Base-by-base conservation (phyloP, 345 rosid genomes). In the Brassica rapa region DNA sequence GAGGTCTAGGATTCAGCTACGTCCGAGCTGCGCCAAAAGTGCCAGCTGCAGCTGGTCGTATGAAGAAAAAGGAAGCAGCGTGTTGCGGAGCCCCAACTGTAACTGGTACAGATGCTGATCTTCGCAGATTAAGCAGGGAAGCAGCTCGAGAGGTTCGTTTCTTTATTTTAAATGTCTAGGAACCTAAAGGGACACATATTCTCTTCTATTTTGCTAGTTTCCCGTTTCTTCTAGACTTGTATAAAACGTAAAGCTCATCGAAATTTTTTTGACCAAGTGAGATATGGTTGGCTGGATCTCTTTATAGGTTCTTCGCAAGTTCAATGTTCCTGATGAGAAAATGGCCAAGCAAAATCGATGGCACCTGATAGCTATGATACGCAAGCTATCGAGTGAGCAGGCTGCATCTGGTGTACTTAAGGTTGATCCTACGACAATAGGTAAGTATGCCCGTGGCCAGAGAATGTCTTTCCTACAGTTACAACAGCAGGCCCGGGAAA, bases 321-420 rank as follows among this genome's bases (percentile, higher is more conserved):
- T 93, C 86, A 89, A 90, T 86, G 94, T 95, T 71, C 88, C 92
- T 8, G 98, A 95, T 77, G 96, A 93, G 76, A 83, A 85, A 78
- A 91, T 93, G 71, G 90, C 96, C 76, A 95, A 88, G 80, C 96
- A 86, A 84, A 95, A 96, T 33, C 88, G 99, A 76, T 93, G 98
- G 99, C 99, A 95, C 80, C 97, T 97, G 64, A 95, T 93, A 83
- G 99, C 99, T 57, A 89, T 91, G 96, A 95, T 95, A 78, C 94
- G 99, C 55, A 89, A 95, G 83, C 98, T 95, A 83, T 95, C 97
- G 67, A 93, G 99, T 83, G 99, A 93, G 84, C 98, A 95, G 87
- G 96, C 99, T 67, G 87, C 95, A 72, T 88, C 98, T 33, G 98
- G 99, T 12, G 88, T 93, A 56, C 27, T 56, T 74, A 88, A 92